Conservation (phyloP, 176 grass and related monocot genomes). For the Pharus latifolius region DNA sequence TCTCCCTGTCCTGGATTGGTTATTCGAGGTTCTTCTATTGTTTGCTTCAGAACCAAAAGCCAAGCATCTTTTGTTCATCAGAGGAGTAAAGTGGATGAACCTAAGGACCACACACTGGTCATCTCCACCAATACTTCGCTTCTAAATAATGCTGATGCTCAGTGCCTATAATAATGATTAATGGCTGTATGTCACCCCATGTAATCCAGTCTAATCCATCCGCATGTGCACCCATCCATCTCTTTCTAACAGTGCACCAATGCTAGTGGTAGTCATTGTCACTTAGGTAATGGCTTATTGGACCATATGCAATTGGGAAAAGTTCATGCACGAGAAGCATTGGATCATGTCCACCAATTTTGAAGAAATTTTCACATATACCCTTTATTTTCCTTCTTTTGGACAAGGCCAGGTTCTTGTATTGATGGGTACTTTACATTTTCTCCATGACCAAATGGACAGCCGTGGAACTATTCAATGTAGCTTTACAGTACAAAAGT, state of each 20-base stretch:
- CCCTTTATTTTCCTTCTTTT: neutral
- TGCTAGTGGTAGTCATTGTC: neutral
- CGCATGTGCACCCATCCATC: neutral
- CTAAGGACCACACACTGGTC: neutral
- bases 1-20: neutral
- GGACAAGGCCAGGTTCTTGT: neutral
- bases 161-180: neutral
- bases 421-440: conserved; percentile 1
- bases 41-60: neutral
- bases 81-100: neutral
- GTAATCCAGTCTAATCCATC: neutral
- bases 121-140: neutral
- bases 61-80: neutral
- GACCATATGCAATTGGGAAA: conserved; percentile 10
- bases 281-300: conserved; percentile 4
- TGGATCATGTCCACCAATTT: conserved; percentile 5
- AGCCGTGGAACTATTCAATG: neutral
- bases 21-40: neutral
- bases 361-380: neutral
- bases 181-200: neutral
- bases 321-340: neutral
- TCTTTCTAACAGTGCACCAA: neutral
- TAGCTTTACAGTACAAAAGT: neutral
- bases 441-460: neutral
- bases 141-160: neutral